Evolutionary conservation across 2,329 filamentous ascomycete genomes (phyloP), one percentile per base, ranked within the genome.

Genomic region (Geoglossum cookeanum): DNA sequence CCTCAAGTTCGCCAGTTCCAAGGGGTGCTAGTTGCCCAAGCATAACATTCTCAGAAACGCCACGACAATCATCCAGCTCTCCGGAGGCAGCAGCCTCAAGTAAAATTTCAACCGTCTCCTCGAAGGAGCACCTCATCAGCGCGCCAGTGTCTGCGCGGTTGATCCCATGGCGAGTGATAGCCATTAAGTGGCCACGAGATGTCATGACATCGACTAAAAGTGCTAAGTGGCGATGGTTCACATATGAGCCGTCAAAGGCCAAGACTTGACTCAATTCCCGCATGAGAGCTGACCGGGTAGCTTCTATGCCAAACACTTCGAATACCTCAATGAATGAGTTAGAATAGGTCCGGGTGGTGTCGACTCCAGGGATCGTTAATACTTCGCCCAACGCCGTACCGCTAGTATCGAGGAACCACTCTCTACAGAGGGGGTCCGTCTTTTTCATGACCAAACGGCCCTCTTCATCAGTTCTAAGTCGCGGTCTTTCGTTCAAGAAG

Each of bases 11-110:
- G 61, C 92, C 92, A 58, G 94, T 98, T 61, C 92, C 92, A 78
- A 95, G 91, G 33, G 94, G 92, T 4, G 94, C 92, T 72, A 97
- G 80, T 73, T 98, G 92, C 61, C 92, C 92, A 61, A 98, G 80
- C 80, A 98, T 98, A 68, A 98, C 84, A 73, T 98, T 98, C 73
- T 98, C 92, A 15, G 92, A 97, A 55, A 98, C 91, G 77, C 92
- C 92, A 60, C 89, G 86, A 74, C 94, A 98, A 71, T 98, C 92
- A 67, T 98, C 92, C 35, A 98, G 78, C 70, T 98, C 92, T 68
- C 92, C 92, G 55, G 87, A 87, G 15, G 89, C 88, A 29, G 92
- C 92, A 60, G 92, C 94, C 68, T 98, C 92, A 22, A 98, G 81
- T 56, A 98, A 76, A 75, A 98, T 98, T 68, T 98, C 94, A 45